These are phyloP conservation scores for Suhomyces xylopsoci DNA, from an alignment of 805 yeast genomes.

Conservation along the genomic window DNA sequence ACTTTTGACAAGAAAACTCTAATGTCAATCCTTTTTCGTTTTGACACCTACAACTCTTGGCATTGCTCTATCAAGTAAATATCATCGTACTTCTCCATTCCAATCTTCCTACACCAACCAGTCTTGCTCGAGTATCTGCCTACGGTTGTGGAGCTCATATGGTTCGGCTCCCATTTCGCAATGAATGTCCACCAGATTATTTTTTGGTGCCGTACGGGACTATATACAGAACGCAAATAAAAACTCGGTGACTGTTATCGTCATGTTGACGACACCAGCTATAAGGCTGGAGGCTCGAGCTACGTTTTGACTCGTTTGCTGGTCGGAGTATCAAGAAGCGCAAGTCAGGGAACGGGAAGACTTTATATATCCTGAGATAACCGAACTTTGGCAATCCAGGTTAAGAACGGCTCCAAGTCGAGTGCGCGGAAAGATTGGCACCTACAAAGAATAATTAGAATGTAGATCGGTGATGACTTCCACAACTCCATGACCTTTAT, in stretches of 20 bases:
- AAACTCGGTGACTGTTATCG: no score
- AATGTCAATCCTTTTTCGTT: neutral
- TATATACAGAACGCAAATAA: neutral
- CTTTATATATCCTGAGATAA: neutral
- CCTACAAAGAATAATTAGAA: neutral
- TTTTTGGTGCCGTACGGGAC: constrained; percentile 4
- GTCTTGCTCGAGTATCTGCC: neutral
- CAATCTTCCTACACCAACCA: neutral
- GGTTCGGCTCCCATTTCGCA: neutral
- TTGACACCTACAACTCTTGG: neutral
- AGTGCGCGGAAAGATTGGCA: neutral
- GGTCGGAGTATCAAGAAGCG: neutral
- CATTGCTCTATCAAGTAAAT: neutral
- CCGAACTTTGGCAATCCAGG: neutral
- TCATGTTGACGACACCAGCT: neutral
- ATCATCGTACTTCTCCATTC: neutral
- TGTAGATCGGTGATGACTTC: neutral
- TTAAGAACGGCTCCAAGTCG: neutral
- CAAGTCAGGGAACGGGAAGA: neutral
- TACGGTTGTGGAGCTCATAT: neutral
- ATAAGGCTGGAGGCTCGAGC: neutral
- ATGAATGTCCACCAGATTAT: neutral
- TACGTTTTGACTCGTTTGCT: neutral
- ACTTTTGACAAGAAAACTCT: neutral
- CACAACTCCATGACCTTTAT: neutral